Base-by-base conservation (phyloP, 768 basidiomycete species). In the Rubroboletus pulcherrimus region DNA sequence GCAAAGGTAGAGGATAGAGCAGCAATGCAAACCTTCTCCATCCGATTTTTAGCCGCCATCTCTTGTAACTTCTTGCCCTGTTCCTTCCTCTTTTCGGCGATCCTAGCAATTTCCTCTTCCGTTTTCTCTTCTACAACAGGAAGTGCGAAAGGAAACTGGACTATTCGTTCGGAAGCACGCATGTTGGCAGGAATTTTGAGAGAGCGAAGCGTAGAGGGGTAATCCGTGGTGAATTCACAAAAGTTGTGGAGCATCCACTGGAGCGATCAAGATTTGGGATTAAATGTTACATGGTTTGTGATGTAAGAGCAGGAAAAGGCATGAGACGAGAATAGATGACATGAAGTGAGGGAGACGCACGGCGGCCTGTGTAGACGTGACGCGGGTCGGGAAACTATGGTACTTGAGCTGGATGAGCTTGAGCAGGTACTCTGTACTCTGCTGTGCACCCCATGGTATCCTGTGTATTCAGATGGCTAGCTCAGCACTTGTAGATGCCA, bases 341-440 rank as follows among this genome's bases (percentile, higher is more conserved):
- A 54, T 30, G 9, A 51, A 33, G 41, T 17, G n/a, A 51, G 38
- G 41, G 30, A 31, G 57, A 73, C 79, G 56, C 69, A 95, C 93
- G 14, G 81, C 87, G 5, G 93, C 83, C 63, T 98, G 96, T 0
- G 76, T 66, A 15, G 81, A 66, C 0, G 89, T 89, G 11, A 98
- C 83, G 41, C 92, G 85, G 1, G 88, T 89, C 6, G 93, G 91
- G 69, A 98, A 98, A 44, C 79, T 87, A 29, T 96, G 89, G 67
- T 98, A 97, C 71, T 98, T 99, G 35, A 98, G 81, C 67, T 98
- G 95, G 40, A 95, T 85, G 21, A 96, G 84, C 66, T 94, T 97
- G 57, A 95, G 83, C 49, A 98, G 80, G 65, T 97, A 90, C 53
- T 99, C 97, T 0, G 91, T 84, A 1, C 93, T 84, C 64, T 98